Base-by-base conservation (phyloP, 805 yeast genomes). In the Tetrapisispora fleetii region DNA sequence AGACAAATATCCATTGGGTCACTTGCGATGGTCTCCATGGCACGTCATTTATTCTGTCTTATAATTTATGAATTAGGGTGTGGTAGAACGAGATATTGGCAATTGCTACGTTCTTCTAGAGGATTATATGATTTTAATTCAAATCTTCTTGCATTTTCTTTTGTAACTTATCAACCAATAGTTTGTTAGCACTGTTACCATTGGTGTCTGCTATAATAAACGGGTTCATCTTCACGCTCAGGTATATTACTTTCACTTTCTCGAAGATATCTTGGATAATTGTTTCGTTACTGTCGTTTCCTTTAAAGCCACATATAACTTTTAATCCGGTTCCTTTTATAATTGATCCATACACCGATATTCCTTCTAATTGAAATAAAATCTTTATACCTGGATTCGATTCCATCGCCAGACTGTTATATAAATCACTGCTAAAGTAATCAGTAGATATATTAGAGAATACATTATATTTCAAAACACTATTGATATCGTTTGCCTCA, bases 361-460 rank as follows among this genome's bases (percentile, higher is more conserved):
- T 54, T 6, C 59, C 61, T 41, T 64, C 67, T n/a, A 63, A 37
- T 36, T 61, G 56, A 43, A 63, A 64, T 30, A 65, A 45, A 22
- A 48, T 45, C 28, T 58, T 58, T 9, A 61, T 51, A 2, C 51
- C 50, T 2, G 50, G 50, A n/a, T 52, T 42, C 2, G 50, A 40
- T 30, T 57, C 58, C 2, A 53, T 27, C 21, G 56, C 47, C 13
- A 49, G 40, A 11, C 28, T 43, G 16, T 46, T 48, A 28, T 57
- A 58, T 38, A 60, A 50, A 32, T 51, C 50, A 51, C 64, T 61
- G 13, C 58, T 62, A 42, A 65, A 64, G 43, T 63, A 64, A 40
- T 65, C 69, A 35, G 64, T 32, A 1, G 69, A 57, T 27, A 62
- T 57, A 48, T 65, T 65, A 1, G 67, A 62, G 22, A 63, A 53